phyloP scores from a whole-genome alignment of 495 filamentous ascomycete species.

The Penicillium pulvis region DNA sequence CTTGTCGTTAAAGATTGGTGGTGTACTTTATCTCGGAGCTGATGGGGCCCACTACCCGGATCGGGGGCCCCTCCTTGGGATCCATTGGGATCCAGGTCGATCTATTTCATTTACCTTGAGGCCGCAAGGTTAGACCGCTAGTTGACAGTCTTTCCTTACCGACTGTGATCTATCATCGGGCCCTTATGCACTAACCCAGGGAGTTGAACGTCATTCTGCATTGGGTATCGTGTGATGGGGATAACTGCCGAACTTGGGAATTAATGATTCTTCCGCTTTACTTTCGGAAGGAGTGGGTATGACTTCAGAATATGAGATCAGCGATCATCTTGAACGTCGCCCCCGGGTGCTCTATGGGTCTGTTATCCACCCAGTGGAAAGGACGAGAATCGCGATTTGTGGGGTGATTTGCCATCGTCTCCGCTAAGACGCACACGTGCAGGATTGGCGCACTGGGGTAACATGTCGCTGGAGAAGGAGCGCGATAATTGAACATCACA shows the following conservation, averaged over 20 bases:
- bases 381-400: not conserved
- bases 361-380: not conserved
- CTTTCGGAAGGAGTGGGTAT: not conserved
- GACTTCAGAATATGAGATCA: not conserved
- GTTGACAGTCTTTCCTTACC: constrained; percentile 8
- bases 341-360: not conserved
- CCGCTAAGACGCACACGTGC: constrained; percentile 3
- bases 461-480: not conserved
- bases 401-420: constrained; percentile 1
- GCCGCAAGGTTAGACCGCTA: constrained; percentile 21
- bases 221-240: constrained; percentile 2
- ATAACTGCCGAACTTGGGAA: not conserved
- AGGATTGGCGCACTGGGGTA: constrained; percentile 6
- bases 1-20: not conserved
- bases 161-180: constrained; percentile 11
- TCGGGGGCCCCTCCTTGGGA: not conserved
- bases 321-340: not conserved
- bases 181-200: not conserved
- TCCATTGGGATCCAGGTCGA: not conserved
- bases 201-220: constrained; percentile 14
- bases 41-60: not conserved
- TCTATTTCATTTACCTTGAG: not conserved
- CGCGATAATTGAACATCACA: too few species aligned
- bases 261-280: not conserved
- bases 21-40: too few species aligned